Base-by-base conservation (phyloP, 768 basidiomycete species). In the Trametes sanguinea region DNA sequence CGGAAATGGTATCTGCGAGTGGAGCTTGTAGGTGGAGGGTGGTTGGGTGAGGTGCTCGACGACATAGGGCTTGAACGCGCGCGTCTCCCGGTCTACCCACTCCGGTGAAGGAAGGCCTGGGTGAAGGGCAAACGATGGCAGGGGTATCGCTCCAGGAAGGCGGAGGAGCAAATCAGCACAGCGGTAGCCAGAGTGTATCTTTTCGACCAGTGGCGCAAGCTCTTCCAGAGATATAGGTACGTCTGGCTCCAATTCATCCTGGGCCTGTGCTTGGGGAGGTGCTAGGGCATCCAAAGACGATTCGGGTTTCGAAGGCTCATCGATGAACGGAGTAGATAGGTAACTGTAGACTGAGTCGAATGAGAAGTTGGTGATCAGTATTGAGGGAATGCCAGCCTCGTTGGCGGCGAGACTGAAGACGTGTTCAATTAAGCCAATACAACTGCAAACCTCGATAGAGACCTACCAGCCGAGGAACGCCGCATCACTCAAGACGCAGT, bases 261-360 rank as follows among this genome's bases (percentile, higher is more conserved):
- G 42, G 1, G 57, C 48, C 30, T 62, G 53, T 9, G 51, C 27
- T 2, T 43, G 9, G 8, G 56, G 46, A 14, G 57, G 57, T 2
- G 16, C 13, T 7, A 47, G 51, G 30, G 51, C 53, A 44, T 30
- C 54, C 16, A 27, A 30, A 9, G 27, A 45, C 32, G 17, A 58
- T 32, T 54, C 57, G 44, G 42, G 63, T n/a, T 43, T 53, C 9
- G 54, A 60, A 43, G 32, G 64, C n/a, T 43, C 54, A 58, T 87
- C 83, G n/a, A 81, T 67, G 37, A 86, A 71, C 3, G 79, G 71
- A 0, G 88, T 84, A 3, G 86, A 82, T 17, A 92, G 85, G 64
- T 86, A 91, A 63, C 87, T 89, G 72, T 87, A 93, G 11, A 91
- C 89, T 1, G 90, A 88, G 73, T 93, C 90, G 72, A 92, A 93